These are phyloP conservation scores for Coemansia sp. DNA, from an alignment of 192 early-diverging fungal species.

Conservation along the genomic window DNA sequence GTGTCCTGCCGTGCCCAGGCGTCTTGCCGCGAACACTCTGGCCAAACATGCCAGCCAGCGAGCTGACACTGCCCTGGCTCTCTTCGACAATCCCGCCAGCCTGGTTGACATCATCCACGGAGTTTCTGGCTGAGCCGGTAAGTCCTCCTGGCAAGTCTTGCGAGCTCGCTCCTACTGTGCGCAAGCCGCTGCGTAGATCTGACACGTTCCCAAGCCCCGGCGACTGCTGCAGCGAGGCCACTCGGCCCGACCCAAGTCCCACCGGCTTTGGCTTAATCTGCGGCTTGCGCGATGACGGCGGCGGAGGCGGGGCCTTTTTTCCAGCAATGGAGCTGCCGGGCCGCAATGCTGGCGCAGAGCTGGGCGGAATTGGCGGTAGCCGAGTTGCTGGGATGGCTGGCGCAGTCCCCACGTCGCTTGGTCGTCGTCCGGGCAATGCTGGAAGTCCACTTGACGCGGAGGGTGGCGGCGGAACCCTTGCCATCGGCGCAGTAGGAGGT, in stretches of 20 bases:
- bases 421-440: constrained; percentile 33
- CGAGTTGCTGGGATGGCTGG: background rate
- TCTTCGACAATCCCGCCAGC: constrained; percentile 34
- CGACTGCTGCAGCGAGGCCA: constrained; percentile 15
- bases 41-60: constrained; percentile 48
- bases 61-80: constrained; percentile 50
- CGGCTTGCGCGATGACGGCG: constrained; percentile 41
- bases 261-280: constrained; percentile 36
- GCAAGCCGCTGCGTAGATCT: constrained; percentile 16
- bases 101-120: constrained; percentile 7
- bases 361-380: constrained; percentile 11
- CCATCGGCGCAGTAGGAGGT: background rate
- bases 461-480: constrained; percentile 5
- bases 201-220: constrained; percentile 13
- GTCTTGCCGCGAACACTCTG: constrained; percentile 19
- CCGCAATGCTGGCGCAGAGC: constrained; percentile 16
- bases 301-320: constrained; percentile 40
- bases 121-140: constrained; percentile 17
- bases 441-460: constrained; percentile 17
- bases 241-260: constrained; percentile 14
- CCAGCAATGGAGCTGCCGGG: constrained; percentile 23
- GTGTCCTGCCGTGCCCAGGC: constrained; percentile 10
- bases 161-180: background rate
- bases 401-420: constrained; percentile 16
- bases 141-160: background rate